Conservation (phyloP, 805 yeast species). For the Grigorovia humatica region DNA sequence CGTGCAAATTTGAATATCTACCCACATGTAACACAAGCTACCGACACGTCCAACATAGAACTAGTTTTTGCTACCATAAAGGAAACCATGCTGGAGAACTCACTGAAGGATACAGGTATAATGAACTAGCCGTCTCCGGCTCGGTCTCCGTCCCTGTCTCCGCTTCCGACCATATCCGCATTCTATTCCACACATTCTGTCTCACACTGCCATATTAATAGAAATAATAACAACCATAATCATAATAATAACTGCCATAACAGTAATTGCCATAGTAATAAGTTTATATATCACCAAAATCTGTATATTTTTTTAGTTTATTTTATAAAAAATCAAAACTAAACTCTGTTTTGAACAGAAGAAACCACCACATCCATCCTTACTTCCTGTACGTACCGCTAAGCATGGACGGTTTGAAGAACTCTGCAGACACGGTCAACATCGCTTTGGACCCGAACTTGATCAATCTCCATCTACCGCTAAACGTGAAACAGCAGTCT, state of each 20-base stretch:
- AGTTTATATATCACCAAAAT: background rate
- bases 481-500: background rate
- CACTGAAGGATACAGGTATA: slow-evolving; percentile 67
- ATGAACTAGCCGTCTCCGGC: slow-evolving; percentile 27
- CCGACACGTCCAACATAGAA: slow-evolving; percentile 82
- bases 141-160: background rate
- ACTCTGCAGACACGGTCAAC: slow-evolving; percentile 8
- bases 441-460: slow-evolving; percentile 28
- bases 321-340: too few species aligned
- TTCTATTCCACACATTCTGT: too few species aligned
- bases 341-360: too few species aligned
- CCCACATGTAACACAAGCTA: slow-evolving; percentile 91
- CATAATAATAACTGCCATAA: too few species aligned
- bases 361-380: background rate
- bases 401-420: background rate
- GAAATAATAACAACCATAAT: too few species aligned
- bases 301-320: too few species aligned
- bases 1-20: slow-evolving; percentile 71
- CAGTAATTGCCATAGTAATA: too few species aligned
- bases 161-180: too few species aligned
- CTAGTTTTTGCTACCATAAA: slow-evolving; percentile 77
- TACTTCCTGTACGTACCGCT: too few species aligned
- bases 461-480: slow-evolving; percentile 13
- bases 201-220: too few species aligned
- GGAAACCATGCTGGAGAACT: slow-evolving; percentile 68